phyloP scores from a whole-genome alignment of 2,329 filamentous ascomycete genomes.

The Penicillium sp. region DNA sequence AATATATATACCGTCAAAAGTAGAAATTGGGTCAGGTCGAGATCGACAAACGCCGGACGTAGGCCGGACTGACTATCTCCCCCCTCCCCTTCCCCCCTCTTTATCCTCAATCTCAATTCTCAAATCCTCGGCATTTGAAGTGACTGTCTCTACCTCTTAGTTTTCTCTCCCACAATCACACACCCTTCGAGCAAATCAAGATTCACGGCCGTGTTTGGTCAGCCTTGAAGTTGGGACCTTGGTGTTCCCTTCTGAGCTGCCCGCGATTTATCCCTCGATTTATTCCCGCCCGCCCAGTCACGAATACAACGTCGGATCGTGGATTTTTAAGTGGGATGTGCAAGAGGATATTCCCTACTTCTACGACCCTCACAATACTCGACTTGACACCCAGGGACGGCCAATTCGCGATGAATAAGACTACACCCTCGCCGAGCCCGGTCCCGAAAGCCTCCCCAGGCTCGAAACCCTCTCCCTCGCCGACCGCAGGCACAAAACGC shows the following conservation, averaged over 20 bases:
- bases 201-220: conserved; percentile 15
- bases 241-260: conserved; percentile 22
- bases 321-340: background rate
- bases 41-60: background rate
- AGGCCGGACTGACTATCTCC: background rate
- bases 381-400: conserved; percentile 1
- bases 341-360: background rate
- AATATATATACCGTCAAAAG: background rate
- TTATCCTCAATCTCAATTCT: background rate
- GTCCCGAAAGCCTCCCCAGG: conserved; percentile 23
- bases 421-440: conserved; percentile 32
- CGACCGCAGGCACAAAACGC: conserved; percentile 45
- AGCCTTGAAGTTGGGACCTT: conserved; percentile 23
- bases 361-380: background rate
- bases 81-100: background rate
- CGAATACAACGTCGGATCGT: conserved; percentile 9
- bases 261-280: conserved; percentile 17
- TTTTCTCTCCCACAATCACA: background rate
- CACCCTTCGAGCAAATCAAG: background rate
- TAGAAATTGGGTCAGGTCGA: background rate
- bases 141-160: background rate
- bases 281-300: conserved; percentile 9
- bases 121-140: background rate
- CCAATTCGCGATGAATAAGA: conserved; percentile 21
- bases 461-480: conserved; percentile 20